These are phyloP conservation scores for Bryum argenteum DNA, from an alignment of 225 moss, liverwort and hornwort species.

Conservation along the genomic window DNA sequence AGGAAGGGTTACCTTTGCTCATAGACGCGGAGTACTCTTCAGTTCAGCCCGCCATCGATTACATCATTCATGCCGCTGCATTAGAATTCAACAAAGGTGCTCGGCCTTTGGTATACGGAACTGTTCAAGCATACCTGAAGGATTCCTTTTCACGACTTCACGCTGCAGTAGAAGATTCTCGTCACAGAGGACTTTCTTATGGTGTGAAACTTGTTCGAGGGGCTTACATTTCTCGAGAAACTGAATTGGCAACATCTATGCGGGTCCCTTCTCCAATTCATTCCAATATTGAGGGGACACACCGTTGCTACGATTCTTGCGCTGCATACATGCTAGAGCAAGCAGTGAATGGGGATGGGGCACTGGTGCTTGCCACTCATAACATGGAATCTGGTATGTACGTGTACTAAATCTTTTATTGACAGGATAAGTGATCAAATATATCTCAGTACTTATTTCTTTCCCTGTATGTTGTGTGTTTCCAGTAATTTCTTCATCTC, in stretches of 20 bases:
- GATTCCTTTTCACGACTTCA: conserved; percentile 76
- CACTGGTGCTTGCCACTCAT: conserved; percentile 80
- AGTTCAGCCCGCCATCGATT: conserved; percentile 92
- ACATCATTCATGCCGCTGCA: conserved; percentile 63
- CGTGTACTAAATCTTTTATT: conserved; percentile 10
- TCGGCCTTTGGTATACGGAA: conserved; percentile 68
- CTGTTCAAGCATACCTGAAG: conserved; percentile 87
- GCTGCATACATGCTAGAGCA: conserved; percentile 77
- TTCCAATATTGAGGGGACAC: conserved; percentile 64
- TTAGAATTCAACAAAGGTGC: conserved; percentile 68
- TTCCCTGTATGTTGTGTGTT: not conserved
- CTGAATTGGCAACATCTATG: conserved; percentile 51
- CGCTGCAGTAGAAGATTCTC: conserved; percentile 59
- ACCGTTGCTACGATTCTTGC: conserved; percentile 73
- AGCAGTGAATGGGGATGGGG: conserved; percentile 56
- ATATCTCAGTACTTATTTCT: not conserved
- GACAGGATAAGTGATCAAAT: not conserved
- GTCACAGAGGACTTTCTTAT: conserved; percentile 63
- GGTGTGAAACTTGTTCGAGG: conserved; percentile 91
- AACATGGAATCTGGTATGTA: conserved; percentile 77
- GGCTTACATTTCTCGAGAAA: conserved; percentile 87
- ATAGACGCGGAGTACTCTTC: conserved; percentile 85
- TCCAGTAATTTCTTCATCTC: conserved; percentile 1
- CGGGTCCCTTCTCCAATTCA: conserved; percentile 78
- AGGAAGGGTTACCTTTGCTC: conserved; percentile 66